These are phyloP conservation scores for Mucor sp. DNA, from an alignment of 371 early-diverging fungal genomes.

Conservation along the genomic window DNA sequence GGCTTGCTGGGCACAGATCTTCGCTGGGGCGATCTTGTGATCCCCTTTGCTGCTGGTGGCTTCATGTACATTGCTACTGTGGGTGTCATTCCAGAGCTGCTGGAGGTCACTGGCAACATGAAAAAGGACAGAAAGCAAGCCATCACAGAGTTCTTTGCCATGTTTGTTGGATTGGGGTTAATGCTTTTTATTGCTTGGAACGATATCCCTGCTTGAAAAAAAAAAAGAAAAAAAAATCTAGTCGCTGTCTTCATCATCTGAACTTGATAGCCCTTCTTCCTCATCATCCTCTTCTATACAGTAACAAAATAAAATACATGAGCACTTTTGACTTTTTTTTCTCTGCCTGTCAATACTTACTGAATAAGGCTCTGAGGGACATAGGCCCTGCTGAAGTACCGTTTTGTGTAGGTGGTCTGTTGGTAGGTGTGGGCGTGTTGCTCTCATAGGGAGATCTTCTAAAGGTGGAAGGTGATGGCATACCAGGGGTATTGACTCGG, in stretches of 20 bases:
- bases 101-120: constrained; percentile 4
- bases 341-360: constrained; percentile 6
- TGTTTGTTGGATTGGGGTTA: constrained; percentile 61
- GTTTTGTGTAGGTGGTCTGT: neutral
- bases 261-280: constrained; percentile 19
- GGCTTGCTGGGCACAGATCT: constrained; percentile 31
- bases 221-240: neutral
- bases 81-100: constrained; percentile 78
- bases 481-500: constrained; percentile 1
- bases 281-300: constrained; percentile 20
- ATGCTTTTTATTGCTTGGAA: constrained; percentile 65
- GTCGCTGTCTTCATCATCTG: constrained; percentile 13
- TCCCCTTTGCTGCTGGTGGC: constrained; percentile 89
- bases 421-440: constrained; percentile 11
- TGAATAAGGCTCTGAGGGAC: constrained; percentile 25
- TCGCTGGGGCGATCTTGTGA: constrained; percentile 68
- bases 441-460: constrained; percentile 4
- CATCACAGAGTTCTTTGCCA: constrained; percentile 54
- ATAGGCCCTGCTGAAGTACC: constrained; percentile 12
- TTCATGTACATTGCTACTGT: constrained; percentile 90
- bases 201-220: constrained; percentile 24
- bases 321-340: neutral
- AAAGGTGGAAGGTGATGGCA: neutral
- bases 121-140: constrained; percentile 36
- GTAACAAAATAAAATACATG: neutral